Evolutionary conservation across 2,329 filamentous ascomycete species (phyloP), one percentile per base, ranked within the genome.

Genomic region (Aureobasidium sp.): DNA sequence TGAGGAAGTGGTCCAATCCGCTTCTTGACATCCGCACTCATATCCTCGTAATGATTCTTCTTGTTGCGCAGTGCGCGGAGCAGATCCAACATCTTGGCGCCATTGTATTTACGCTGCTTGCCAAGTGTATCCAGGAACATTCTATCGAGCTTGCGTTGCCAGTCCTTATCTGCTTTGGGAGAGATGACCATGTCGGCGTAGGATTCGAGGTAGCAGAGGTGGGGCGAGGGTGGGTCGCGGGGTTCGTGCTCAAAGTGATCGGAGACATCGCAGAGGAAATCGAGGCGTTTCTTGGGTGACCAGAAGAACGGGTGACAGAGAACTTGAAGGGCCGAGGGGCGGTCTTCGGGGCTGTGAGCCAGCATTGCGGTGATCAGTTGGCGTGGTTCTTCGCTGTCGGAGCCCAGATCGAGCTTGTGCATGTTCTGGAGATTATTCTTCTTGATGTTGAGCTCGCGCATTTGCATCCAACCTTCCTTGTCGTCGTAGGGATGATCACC

Each of bases 241-340:
- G 86, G 85, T 72, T 97, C 93, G 67, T 94, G 90, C 73, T 99
- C 94, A 70, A 96, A 97, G 71, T 96, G 90, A 72, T 99, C 94
- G 0, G 91, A 97, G 9, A 96, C 91, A 66, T 97, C 92, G 70
- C 92, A 96, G n/a, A 99, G 81, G 74, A 99, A 99, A 11, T 85
- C 85, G 7, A 99, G 84, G 9, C 92, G 86, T 72, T 96, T 94
- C 72, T 95, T 93, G 0, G 90, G 77, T 0, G 88, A 79, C 94
- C 94, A 99, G 79, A 99, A 99, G 79, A 97, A 99, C 0, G 94
- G 94, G 69, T 99, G 94, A 0, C 90, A 86, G 80, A 97, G 85
- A 62, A 97, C 88, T 33, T 92, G 85, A 17, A 82, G 80, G 0
- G 92, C 90, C 29, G 85, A 85, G 0, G 95, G 92, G 0, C 84